Percentiles rank a stretch among this genome's conserved stretches.
phyloP scores from a whole-genome alignment of 306 rosid genomes.

The Rubus parviflorus region DNA sequence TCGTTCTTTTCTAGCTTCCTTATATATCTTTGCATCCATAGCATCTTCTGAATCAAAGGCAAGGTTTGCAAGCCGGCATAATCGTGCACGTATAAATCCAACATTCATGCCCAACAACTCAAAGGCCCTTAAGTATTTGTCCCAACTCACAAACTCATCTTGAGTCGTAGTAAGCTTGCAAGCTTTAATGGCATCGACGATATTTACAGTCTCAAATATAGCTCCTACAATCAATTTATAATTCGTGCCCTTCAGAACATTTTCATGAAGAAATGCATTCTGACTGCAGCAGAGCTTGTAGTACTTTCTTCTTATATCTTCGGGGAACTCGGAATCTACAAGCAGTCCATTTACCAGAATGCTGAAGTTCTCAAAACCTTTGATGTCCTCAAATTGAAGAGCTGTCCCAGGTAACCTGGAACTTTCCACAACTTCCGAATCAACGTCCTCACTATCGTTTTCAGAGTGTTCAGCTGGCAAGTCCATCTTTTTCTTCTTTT shows the following conservation, averaged over 20 bases:
- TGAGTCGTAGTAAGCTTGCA: slow-evolving; percentile 48
- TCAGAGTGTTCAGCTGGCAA: slow-evolving; percentile 40
- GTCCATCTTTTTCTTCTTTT: slow-evolving; percentile 46
- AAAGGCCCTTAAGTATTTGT: slow-evolving; percentile 62
- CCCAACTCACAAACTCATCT: slow-evolving; percentile 63
- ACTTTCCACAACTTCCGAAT: slow-evolving; percentile 57
- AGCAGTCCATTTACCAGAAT: slow-evolving; percentile 52
- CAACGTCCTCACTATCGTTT: slow-evolving; percentile 57
- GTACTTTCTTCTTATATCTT: slow-evolving; percentile 56
- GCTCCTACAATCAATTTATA: slow-evolving; percentile 46
- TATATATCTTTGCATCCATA: slow-evolving; percentile 41
- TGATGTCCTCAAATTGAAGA: slow-evolving; percentile 51
- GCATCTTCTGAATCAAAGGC: slow-evolving; percentile 49
- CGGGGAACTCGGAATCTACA: slow-evolving; percentile 57
- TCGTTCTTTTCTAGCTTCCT: slow-evolving; percentile 41
- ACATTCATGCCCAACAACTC: slow-evolving; percentile 76
- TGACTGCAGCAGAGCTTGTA: slow-evolving; percentile 72
- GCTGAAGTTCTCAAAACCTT: slow-evolving; percentile 48
- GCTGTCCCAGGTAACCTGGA: slow-evolving; percentile 24
- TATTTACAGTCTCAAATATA: slow-evolving; percentile 50
- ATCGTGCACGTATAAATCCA: slow-evolving; percentile 53
- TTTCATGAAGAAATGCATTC: slow-evolving; percentile 70
- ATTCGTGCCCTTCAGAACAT: slow-evolving; percentile 52
- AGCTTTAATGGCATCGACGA: slow-evolving; percentile 57
- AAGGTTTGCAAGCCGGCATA: slow-evolving; percentile 54